Conservation (phyloP, 164 flowering plant genomes). For the Dillenia suffruticosa region DNA sequence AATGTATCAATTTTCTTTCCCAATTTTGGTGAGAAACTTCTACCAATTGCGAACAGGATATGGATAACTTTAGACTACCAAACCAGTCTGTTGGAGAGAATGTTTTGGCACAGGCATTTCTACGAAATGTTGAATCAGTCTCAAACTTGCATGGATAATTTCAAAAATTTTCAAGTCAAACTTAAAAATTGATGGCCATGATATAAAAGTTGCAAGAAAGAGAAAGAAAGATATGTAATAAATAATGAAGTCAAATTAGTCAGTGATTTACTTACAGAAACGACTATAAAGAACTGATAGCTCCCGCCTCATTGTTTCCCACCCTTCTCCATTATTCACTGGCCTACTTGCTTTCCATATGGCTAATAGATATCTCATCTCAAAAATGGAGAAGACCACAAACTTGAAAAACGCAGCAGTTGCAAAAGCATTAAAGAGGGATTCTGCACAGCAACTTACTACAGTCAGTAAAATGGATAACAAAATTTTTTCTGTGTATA, state of each 20-base stretch:
- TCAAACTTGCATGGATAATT: no score
- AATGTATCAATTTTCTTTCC: no score
- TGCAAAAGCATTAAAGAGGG: constrained; percentile 97
- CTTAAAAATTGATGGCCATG: no score
- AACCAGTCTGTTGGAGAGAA: no score
- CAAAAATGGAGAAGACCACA: constrained; percentile 95
- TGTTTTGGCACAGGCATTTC: no score
- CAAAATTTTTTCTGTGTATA: no score
- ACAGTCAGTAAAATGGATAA: not conserved
- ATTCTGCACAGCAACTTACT: constrained; percentile 45
- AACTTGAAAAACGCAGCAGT: constrained; percentile 99
- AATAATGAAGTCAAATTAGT: not conserved
- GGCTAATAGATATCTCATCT: constrained; percentile 97
- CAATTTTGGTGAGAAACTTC: no score
- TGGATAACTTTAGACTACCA: no score
- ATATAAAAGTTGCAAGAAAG: not conserved
- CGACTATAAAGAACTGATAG: constrained; percentile 93
- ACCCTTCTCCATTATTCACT: constrained; percentile 75
- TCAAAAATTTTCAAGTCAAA: no score
- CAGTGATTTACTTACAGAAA: constrained; percentile 70
- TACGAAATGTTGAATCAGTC: no score
- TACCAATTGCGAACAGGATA: no score
- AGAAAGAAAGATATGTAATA: constrained; percentile 1
- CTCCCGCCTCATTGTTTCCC: constrained; percentile 99
- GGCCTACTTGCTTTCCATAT: constrained; percentile 99